Evolutionary conservation across 192 early-diverging fungal genomes (phyloP), one percentile per base, ranked within the genome.

Genomic region (Gamsiella multidivaricata): DNA sequence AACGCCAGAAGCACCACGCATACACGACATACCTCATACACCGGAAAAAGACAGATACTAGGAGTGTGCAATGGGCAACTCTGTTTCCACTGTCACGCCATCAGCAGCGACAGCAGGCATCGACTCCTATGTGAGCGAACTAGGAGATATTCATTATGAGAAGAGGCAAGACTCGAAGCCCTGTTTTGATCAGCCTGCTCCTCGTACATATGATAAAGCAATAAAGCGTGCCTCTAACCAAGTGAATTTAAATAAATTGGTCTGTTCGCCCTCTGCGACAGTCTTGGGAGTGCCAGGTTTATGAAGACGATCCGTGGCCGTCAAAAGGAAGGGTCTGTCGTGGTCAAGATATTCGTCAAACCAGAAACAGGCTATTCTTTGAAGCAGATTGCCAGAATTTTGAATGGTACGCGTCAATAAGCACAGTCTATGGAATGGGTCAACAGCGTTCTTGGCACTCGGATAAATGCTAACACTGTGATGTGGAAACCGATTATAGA

Each of bases 281-380:
- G 94, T 74, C 84, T 98, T 31, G 94, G 97, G 23, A 93, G 89
- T 61, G 93, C 93, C 33, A 90, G 95, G 12, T 97, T 99, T 68
- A 93, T 98, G 90, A 99, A 98, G 81, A 96, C 96, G 0, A 94
- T 98, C 65, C 83, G 93, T 32, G 90, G 93, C 39, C 89, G 88
- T 20, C 91, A 94, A 42, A 85, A 82, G 25, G 94, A 97, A 32
- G 93, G 95, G 1, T 75, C 89, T 12, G 87, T 97, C 5, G 93
- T 97, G 0, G 91, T 96, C 22, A 97, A 98, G 65, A 92, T 97
- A 32, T 99, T 96, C 73, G 88, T 95, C 67, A 97, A 97, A 61
- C 95, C 95, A 6, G 88, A 88, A 54, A 81, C 88, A 39, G 89
- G 71, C 12, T 74, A 87, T 34, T 88, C 87, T 9, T 70, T 94